phyloP scores from a whole-genome alignment of 257 asterid genomes.

The Perilla frutescens region DNA sequence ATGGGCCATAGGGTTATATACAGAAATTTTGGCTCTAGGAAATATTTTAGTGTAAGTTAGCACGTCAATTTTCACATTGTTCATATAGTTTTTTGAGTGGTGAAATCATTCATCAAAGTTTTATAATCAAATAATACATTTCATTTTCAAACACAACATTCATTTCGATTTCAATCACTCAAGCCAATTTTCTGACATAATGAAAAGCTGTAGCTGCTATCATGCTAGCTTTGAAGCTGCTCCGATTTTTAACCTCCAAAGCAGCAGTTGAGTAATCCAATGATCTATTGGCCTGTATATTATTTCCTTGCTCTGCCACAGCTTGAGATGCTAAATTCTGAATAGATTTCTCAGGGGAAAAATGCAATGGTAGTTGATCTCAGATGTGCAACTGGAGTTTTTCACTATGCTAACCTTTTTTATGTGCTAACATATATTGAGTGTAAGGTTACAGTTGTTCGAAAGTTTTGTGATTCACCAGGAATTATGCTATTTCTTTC shows the following conservation, averaged over 20 bases:
- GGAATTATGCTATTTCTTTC: constrained; percentile 6
- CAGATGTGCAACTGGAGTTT: not conserved
- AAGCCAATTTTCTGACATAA: not conserved
- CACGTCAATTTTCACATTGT: too few relatives aligned
- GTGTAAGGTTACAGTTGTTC: not conserved
- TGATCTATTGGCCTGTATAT: not conserved
- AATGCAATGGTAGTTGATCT: not conserved
- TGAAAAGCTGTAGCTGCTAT: too few relatives aligned
- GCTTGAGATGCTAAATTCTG: not conserved
- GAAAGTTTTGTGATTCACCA: not conserved
- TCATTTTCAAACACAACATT: not conserved
- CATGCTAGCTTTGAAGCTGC: too few relatives aligned
- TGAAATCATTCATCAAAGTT: too few relatives aligned
- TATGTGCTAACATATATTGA: not conserved
- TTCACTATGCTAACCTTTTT: not conserved
- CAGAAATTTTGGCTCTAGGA: too few relatives aligned
- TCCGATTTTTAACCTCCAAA: too few relatives aligned
- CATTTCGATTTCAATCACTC: not conserved
- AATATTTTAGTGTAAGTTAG: too few relatives aligned
- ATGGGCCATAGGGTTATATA: too few relatives aligned
- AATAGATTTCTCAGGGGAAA: not conserved
- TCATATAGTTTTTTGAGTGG: too few relatives aligned
- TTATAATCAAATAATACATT: too few relatives aligned
- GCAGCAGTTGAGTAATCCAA: not conserved
- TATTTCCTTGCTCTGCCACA: not conserved